Conservation (phyloP, 2,329 filamentous ascomycete species). For the Aspergillus spinulosporus region DNA sequence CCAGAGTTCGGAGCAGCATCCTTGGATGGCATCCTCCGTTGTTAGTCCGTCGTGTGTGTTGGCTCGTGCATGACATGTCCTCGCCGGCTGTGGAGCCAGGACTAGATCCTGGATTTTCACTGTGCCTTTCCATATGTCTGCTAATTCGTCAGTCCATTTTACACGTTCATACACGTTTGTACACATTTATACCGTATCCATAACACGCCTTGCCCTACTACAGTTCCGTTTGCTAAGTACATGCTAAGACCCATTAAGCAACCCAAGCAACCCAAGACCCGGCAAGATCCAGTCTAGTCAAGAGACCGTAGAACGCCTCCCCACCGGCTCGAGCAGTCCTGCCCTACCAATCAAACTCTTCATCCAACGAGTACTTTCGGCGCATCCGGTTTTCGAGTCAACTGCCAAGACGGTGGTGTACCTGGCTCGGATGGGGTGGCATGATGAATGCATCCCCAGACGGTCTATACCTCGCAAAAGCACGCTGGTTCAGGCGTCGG, state of each 20-base stretch:
- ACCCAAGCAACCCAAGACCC: not conserved
- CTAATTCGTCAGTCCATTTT: no score
- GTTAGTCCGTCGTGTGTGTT: no score
- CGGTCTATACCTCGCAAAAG: not conserved
- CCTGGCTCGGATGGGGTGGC: not conserved
- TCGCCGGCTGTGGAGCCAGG: no score
- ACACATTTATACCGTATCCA: no score
- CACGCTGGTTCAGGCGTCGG: not conserved
- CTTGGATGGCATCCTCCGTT: no score
- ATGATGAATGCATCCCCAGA: not conserved
- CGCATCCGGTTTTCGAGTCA: not conserved
- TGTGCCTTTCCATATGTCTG: no score
- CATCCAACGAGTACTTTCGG: not conserved
- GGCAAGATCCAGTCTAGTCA: not conserved
- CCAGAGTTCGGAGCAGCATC: no score
- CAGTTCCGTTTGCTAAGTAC: not conserved
- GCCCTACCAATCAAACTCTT: not conserved
- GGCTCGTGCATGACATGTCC: no score
- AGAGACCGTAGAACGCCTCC: not conserved
- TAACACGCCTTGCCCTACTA: no score
- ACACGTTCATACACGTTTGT: no score
- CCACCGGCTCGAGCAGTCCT: not conserved
- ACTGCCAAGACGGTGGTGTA: not conserved
- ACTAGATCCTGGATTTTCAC: no score
- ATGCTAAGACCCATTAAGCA: not conserved